These are phyloP conservation scores for Gracilaria vermiculophylla DNA, from an alignment of 23 red algal species.

Conservation along the genomic window DNA sequence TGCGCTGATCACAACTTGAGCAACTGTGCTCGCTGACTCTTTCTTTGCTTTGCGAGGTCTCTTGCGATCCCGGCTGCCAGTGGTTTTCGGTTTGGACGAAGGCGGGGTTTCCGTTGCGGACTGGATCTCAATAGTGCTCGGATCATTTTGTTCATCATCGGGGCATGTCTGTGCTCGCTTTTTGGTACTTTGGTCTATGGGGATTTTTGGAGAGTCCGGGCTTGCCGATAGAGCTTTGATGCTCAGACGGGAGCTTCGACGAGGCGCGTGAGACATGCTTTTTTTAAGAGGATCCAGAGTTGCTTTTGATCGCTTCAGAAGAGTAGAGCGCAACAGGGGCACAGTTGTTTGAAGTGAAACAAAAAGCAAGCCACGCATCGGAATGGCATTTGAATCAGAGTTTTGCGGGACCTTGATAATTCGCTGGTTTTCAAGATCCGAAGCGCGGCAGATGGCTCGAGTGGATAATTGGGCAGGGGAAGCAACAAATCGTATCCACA, in stretches of 20 bases:
- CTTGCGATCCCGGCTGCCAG: background rate
- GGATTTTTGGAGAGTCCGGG: background rate
- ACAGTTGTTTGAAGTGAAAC: background rate
- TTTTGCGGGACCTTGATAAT: too few species aligned
- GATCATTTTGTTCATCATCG: background rate
- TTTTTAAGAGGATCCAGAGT: background rate
- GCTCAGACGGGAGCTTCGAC: background rate
- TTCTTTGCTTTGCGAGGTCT: background rate
- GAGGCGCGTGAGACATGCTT: background rate
- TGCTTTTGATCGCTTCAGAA: background rate
- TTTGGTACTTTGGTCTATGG: background rate
- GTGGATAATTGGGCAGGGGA: too few species aligned
- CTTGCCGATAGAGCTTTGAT: background rate
- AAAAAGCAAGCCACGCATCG: background rate
- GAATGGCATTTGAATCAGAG: background rate
- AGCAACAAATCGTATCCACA: too few species aligned
- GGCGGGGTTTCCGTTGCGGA: background rate
- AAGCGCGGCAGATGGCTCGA: too few species aligned
- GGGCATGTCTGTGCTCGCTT: background rate
- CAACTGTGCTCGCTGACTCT: background rate
- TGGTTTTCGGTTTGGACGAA: background rate
- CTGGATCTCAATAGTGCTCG: background rate
- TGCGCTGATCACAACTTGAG: background rate
- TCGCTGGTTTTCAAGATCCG: too few species aligned
- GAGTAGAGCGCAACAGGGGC: background rate